Evolutionary conservation across 768 basidiomycete species (phyloP), one percentile per base, ranked within the genome.

Genomic region (Collybia sordida): DNA sequence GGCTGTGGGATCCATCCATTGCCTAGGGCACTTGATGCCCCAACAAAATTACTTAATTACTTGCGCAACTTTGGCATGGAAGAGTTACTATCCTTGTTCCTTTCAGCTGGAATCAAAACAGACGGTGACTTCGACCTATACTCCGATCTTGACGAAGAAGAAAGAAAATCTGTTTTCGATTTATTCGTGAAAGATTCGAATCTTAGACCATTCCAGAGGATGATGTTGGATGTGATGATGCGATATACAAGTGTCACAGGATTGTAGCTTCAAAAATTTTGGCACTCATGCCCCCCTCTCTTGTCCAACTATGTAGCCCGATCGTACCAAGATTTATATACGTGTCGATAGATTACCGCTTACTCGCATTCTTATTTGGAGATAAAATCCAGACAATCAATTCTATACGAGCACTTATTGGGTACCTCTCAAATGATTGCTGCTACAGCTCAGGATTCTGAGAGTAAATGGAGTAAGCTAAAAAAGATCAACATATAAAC

Each of bases 11-110:
- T 48, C 6, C 64, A 67, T 42, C 54, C 50, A 25, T 51, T 46
- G 4, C 43, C 53, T 6, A 50, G 57, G 22, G 18, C 52, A 19
- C 24, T 27, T 22, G 41, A 47, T 1, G 55, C 54, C 6, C 46
- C 56, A 5, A 22, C 37, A 5, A 52, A 42, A 22, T 51, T 69
- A n/a, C 53, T 52, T 36, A 27, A 46, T 8, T 31, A 59, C 27
- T 42, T 65, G 42, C 49, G 50, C 4, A 28, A 40, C 3, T 56
- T 54, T 25, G 60, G 62, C 17, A 40, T 64, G 19, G 55, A 56
- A 18, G 67, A 67, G 34, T 56, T 68, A 22, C 46, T 66, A n/a
- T 60, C 64, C 21, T 54, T 59, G 3, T 57, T 69, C 35, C 53
- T 61, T 2, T 47, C 44, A 34, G 54, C 58, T 9, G 62, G 63